Base-by-base conservation (phyloP, 495 filamentous ascomycete genomes). In the Chaetomium cochliodes region DNA sequence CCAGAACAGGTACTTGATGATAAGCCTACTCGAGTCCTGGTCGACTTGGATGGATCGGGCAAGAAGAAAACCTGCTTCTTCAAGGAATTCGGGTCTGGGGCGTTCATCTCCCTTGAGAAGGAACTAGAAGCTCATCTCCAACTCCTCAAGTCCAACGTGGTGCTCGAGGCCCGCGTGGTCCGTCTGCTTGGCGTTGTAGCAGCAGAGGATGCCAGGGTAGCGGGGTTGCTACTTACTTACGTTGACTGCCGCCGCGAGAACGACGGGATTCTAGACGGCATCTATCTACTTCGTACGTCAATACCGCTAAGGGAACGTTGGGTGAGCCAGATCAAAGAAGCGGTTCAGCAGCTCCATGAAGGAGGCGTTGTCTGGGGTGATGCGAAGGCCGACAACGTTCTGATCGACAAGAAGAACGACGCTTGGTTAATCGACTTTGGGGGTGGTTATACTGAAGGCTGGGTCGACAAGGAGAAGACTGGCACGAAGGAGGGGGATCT, bases 401-500 rank as follows among this genome's bases (percentile, higher is more conserved):
- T 58, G n/a, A 26, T 58, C 20, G 55, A 58, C 13, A 44, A 25
- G 55, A 26, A 42, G 12, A n/a, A 26, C 37, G 37, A 58, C 39
- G 55, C 55, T 18, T 58, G 37, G 55, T 18, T 58, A 20, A 58
- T 58, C 16, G 39, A 18, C 1, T 25, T 58, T 25, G 37, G 55
- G 20, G 55, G 37, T 44, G 22, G 37, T 18, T 25, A 42, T 25
- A 44, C 37, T 25, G 37, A 42, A n/a, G 55, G 22, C 20, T 56
- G 53, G 53, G 53, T 56, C 23, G 53, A 56, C 53, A 15, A 56
- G 53, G 70, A 78, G 37, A 46, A 75, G 56, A 63, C 64, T 30
- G 78, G 72, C 23, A 78, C 75, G 16, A 62, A 73, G 42, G 72
- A 78, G 57, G 81, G 79, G 11, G 80, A 83, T 70, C 46, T 67